A percentile compares a stretch with the other conserved stretches of the same genome.
Evolutionary conservation across 2,329 filamentous ascomycete genomes (phyloP).

Genomic region (Aspergillus sojae): DNA sequence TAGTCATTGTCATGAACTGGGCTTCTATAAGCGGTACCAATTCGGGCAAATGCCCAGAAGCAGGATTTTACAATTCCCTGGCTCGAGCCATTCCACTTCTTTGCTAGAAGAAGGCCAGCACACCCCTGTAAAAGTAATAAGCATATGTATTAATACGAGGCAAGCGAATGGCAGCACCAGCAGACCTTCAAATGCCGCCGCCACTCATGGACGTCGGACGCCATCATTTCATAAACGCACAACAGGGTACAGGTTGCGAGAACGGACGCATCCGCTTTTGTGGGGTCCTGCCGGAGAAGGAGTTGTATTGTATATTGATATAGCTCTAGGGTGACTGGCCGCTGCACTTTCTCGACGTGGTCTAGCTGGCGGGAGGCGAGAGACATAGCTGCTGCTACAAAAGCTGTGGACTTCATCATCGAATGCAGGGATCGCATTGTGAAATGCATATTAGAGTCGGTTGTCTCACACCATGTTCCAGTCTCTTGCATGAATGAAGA

Average conservation of each 20-base stretch:
- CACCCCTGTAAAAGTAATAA: constrained; percentile 10
- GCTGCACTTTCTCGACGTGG: neutral
- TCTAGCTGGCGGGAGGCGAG: neutral
- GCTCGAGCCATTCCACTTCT: constrained; percentile 19
- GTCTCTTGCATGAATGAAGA: neutral
- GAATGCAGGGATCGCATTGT: neutral
- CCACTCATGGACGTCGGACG: constrained; percentile 18
- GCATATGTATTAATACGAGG: neutral
- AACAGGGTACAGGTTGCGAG: constrained; percentile 20
- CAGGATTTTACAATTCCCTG: constrained; percentile 19
- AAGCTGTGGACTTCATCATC: neutral
- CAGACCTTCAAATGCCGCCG: constrained; percentile 18
- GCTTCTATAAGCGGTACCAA: constrained; percentile 8
- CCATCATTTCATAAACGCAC: constrained; percentile 24
- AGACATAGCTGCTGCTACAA: neutral
- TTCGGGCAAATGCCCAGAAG: constrained; percentile 23
- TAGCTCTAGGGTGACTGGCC: neutral
- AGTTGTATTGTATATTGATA: neutral
- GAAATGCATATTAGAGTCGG: neutral
- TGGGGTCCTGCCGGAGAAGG: neutral
- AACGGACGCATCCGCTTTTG: constrained; percentile 5
- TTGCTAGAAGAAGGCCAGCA: constrained; percentile 12
- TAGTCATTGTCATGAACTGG: neutral
- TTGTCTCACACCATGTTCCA: neutral
- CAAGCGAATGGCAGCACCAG: neutral